Conservation (phyloP, 2,329 filamentous ascomycete genomes). For the Shiraia sp. region DNA sequence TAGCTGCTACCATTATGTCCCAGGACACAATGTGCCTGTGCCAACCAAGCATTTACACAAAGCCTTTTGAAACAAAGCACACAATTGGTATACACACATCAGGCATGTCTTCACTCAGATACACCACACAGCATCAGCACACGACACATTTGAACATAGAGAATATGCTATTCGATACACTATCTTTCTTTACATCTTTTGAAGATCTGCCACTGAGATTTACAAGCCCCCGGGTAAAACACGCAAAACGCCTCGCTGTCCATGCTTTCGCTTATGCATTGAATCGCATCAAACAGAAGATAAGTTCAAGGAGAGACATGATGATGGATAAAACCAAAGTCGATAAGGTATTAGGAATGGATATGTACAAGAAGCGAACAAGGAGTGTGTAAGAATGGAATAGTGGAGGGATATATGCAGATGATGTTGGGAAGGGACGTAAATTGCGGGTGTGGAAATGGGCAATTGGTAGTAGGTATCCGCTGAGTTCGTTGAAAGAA, state of each 20-base stretch:
- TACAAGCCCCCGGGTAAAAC: neutral
- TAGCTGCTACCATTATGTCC: too few relatives aligned
- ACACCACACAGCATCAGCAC: too few relatives aligned
- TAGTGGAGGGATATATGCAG: neutral
- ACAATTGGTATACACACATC: too few relatives aligned
- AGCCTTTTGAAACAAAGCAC: too few relatives aligned
- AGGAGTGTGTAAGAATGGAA: slow-evolving; percentile 1
- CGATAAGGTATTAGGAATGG: slow-evolving; percentile 25
- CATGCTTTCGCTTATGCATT: slow-evolving; percentile 8
- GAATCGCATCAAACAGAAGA: neutral
- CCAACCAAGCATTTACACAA: too few relatives aligned
- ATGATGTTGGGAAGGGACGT: neutral
- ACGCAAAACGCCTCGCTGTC: slow-evolving; percentile 3
- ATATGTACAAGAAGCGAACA: slow-evolving; percentile 30
- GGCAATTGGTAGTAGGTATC: too few relatives aligned
- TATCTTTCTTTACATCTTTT: neutral
- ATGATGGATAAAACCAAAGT: slow-evolving; percentile 2
- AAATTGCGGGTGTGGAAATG: too few relatives aligned
- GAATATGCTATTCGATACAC: too few relatives aligned
- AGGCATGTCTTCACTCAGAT: too few relatives aligned
- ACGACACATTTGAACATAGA: too few relatives aligned
- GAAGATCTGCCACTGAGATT: neutral
- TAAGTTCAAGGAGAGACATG: slow-evolving; percentile 28
- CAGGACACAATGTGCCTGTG: too few relatives aligned
- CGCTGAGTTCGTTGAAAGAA: neutral